Evolutionary conservation across 495 filamentous ascomycete species (phyloP).

Genomic region (Apiosordaria backusii): DNA sequence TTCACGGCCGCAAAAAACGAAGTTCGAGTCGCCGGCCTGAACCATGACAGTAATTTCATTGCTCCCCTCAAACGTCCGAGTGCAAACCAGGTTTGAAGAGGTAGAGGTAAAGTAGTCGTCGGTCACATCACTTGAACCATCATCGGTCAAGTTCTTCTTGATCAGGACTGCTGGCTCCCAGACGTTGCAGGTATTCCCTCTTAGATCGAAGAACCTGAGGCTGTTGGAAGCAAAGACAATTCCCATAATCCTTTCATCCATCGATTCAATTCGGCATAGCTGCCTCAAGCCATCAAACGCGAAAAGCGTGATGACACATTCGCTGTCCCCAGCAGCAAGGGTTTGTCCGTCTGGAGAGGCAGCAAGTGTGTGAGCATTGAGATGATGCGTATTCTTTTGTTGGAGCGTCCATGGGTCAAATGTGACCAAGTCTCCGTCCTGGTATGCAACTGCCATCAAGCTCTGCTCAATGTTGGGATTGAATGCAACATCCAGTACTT

Average conservation of each 20-base stretch:
- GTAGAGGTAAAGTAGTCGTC: conserved; percentile 18
- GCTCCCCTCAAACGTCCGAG: conserved; percentile 17
- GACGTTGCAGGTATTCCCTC: conserved; percentile 21
- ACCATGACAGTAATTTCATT: conserved; percentile 20
- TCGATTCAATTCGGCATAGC: conserved; percentile 20
- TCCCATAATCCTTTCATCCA: conserved; percentile 22
- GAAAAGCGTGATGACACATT: conserved; percentile 24
- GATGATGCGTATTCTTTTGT: conserved; percentile 18
- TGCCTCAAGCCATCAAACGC: conserved; percentile 22
- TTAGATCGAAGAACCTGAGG: conserved; percentile 23
- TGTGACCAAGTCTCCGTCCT: conserved; percentile 25
- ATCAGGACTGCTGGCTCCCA: conserved; percentile 27
- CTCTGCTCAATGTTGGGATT: conserved; percentile 22
- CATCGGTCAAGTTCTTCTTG: conserved; percentile 21
- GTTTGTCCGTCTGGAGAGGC: conserved; percentile 24
- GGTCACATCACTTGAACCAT: conserved; percentile 22
- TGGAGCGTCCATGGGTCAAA: conserved; percentile 20
- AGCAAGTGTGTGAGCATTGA: conserved; percentile 23
- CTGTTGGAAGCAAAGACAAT: conserved; percentile 25
- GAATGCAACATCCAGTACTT: conserved; percentile 25
- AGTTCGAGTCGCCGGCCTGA: conserved; percentile 16
- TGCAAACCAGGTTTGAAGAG: conserved; percentile 16
- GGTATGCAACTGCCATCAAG: conserved; percentile 24
- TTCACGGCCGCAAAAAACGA: conserved; percentile 24
- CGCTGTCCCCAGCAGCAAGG: conserved; percentile 24